phyloP scores from a whole-genome alignment of 2,329 filamentous ascomycete species.

The Hymenoscyphus fraxineus region DNA sequence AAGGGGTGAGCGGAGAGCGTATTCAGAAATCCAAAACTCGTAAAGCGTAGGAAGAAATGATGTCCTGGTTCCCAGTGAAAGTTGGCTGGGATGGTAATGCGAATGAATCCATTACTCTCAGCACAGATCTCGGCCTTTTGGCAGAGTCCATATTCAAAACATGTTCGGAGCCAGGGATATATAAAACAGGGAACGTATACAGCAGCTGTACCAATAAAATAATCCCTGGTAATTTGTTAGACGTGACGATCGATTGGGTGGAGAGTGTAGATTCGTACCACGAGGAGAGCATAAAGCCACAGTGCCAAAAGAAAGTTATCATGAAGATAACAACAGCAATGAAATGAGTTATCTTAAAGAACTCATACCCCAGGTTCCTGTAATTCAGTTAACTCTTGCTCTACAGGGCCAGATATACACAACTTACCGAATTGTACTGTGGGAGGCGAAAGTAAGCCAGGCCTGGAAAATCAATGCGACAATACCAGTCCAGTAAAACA shows the following conservation, averaged over 20 bases:
- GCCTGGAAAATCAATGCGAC: slow-evolving; percentile 76
- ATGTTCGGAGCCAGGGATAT: slow-evolving; percentile 68
- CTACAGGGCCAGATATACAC: not conserved
- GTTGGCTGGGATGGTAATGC: slow-evolving; percentile 78
- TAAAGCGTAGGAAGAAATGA: slow-evolving; percentile 87
- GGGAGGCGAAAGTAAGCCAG: slow-evolving; percentile 73
- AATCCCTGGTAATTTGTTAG: slow-evolving; percentile 41
- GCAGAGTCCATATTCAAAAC: slow-evolving; percentile 82
- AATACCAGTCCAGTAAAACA: slow-evolving; percentile 74
- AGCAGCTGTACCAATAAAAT: slow-evolving; percentile 72
- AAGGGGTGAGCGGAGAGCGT: slow-evolving; percentile 87
- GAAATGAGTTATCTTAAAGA: slow-evolving; percentile 76
- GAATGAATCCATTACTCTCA: slow-evolving; percentile 85
- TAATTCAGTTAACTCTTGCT: not conserved
- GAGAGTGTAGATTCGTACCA: slow-evolving; percentile 46
- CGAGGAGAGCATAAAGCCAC: slow-evolving; percentile 81
- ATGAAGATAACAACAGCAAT: slow-evolving; percentile 76
- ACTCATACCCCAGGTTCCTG: slow-evolving; percentile 66
- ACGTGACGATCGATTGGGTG: no score
- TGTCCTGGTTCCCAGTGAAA: slow-evolving; percentile 88
- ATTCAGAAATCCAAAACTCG: slow-evolving; percentile 61
- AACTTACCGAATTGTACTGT: slow-evolving; percentile 59
- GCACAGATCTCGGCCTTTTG: slow-evolving; percentile 69
- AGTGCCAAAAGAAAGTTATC: slow-evolving; percentile 88
- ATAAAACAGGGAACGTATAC: slow-evolving; percentile 58